Conservation (phyloP, 257 asterid species). For the Solanum habrochaites region DNA sequence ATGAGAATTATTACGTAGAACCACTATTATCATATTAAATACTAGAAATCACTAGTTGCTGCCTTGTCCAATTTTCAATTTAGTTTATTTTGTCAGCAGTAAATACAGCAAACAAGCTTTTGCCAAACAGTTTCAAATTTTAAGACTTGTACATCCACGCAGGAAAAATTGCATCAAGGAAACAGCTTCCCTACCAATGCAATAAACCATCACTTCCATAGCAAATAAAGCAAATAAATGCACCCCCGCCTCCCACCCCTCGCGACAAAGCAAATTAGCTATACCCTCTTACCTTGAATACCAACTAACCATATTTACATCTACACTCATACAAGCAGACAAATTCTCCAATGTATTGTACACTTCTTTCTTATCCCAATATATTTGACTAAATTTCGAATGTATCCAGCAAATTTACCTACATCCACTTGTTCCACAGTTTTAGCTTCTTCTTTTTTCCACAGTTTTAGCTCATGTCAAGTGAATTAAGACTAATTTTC, state of each 20-base stretch:
- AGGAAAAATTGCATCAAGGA: neutral
- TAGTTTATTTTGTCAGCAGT: neutral
- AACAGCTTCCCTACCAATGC: neutral
- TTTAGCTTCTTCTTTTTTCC: neutral
- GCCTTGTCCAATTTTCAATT: neutral
- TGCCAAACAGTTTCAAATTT: neutral
- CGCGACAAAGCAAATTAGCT: neutral
- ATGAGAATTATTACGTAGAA: neutral
- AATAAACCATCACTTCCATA: neutral
- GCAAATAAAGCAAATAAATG: neutral
- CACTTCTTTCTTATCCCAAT: neutral
- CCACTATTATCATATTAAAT: neutral
- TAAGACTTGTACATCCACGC: neutral
- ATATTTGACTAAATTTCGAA: neutral
- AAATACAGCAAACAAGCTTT: neutral
- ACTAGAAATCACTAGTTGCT: neutral
- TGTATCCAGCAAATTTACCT: neutral
- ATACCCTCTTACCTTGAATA: neutral
- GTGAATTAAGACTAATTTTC: neutral
- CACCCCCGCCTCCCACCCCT: neutral
- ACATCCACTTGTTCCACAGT: neutral
- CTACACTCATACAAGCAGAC: neutral
- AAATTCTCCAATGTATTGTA: neutral
- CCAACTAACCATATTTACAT: neutral
- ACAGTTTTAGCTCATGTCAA: neutral